Conservation (phyloP, 768 basidiomycete species). For the Tylopilus plumbeoviolaceoides region DNA sequence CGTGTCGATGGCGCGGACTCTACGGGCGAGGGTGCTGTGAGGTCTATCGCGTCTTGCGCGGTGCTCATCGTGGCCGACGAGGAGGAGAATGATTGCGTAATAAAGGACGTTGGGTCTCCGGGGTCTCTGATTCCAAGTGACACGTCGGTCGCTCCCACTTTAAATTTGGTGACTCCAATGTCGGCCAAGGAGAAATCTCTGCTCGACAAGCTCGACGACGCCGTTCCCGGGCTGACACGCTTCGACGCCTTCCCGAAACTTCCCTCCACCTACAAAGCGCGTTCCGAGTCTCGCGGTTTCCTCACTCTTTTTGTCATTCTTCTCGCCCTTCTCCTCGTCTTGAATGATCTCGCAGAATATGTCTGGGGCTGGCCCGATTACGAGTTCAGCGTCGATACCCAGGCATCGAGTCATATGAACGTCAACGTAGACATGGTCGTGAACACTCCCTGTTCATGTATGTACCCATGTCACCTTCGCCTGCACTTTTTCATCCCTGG, state of each 20-base stretch:
- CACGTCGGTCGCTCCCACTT: too few species aligned
- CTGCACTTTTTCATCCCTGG: too few species aligned
- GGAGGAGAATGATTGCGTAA: constrained; percentile 22
- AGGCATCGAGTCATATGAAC: constrained; percentile 41
- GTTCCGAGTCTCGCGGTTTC: constrained; percentile 61
- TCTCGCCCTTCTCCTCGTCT: constrained; percentile 66
- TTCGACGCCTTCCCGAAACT: constrained; percentile 90
- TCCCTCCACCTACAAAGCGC: constrained; percentile 73
- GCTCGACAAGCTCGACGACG: constrained; percentile 61
- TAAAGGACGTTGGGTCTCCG: constrained; percentile 5
- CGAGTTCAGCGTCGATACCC: constrained; percentile 80
- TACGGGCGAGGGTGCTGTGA: constrained; percentile 1
- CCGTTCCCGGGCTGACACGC: constrained; percentile 53
- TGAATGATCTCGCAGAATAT: constrained; percentile 86
- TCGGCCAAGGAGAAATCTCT: constrained; percentile 28
- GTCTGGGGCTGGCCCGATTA: constrained; percentile 94
- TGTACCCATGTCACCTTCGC: constrained; percentile 30
- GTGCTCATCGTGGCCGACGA: constrained; percentile 22
- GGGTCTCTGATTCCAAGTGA: constrained; percentile 10
- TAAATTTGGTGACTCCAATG: not conserved
- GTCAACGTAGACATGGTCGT: constrained; percentile 92
- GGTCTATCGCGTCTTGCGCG: constrained; percentile 3
- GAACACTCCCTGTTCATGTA: constrained; percentile 90
- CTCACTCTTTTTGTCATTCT: constrained; percentile 69
- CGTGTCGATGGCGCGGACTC: not conserved